Percentiles rank a stretch among this genome's conserved stretches.
Evolutionary conservation across 1,284 basidiomycete species (phyloP).

Genomic region (Abortiporus biennis): DNA sequence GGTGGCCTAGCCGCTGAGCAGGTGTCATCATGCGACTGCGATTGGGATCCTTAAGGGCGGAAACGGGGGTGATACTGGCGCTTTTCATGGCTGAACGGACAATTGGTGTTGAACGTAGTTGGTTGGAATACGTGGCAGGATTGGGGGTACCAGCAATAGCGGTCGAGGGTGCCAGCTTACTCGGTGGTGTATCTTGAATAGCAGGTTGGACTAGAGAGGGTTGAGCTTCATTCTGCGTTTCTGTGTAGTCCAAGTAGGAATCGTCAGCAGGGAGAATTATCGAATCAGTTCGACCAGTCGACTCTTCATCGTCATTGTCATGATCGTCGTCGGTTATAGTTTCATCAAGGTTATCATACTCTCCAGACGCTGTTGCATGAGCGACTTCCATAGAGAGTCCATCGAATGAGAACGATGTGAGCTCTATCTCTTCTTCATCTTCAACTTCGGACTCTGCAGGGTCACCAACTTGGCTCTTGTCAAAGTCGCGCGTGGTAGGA

Average conservation of each 20-base stretch:
- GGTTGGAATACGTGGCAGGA: constrained; percentile 11
- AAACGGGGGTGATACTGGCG: constrained; percentile 43
- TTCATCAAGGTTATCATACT: constrained; percentile 13
- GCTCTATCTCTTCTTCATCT: constrained; percentile 59
- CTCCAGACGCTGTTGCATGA: constrained; percentile 13
- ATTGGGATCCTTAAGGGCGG: constrained; percentile 45
- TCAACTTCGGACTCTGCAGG: constrained; percentile 41
- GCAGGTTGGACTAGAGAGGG: constrained; percentile 8
- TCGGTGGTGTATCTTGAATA: constrained; percentile 14
- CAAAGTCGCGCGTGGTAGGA: constrained; percentile 25
- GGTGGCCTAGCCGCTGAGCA: constrained; percentile 37
- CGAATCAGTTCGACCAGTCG: constrained; percentile 6
- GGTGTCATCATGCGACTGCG: constrained; percentile 46
- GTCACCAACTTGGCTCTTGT: constrained; percentile 47
- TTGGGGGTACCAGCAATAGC: constrained; percentile 12
- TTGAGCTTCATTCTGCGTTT: background rate
- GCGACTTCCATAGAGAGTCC: constrained; percentile 43
- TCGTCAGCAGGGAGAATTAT: background rate
- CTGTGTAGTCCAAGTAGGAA: background rate
- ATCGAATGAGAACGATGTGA: constrained; percentile 71
- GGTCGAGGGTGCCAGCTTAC: constrained; percentile 11
- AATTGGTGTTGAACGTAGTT: constrained; percentile 32
- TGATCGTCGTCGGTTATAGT: constrained; percentile 15
- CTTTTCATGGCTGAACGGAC: constrained; percentile 54
- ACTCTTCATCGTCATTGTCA: constrained; percentile 13